Base-by-base conservation (phyloP, 2,329 filamentous ascomycete genomes). In the Ophiocordyceps robertsii region DNA sequence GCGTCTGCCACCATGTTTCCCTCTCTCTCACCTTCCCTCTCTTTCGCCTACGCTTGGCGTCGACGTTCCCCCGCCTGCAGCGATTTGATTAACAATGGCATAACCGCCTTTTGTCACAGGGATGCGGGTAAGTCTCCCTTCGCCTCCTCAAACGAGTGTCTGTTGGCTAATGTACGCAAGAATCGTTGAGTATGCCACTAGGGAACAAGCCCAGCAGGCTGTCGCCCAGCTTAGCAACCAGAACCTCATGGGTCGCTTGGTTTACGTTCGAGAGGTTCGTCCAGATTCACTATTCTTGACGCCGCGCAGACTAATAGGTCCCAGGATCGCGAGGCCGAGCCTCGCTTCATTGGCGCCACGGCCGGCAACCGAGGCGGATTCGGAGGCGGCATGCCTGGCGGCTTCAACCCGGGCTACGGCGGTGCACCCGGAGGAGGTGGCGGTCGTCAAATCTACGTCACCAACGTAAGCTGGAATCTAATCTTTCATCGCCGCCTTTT, bases 151-250 rank as follows among this genome's bases (percentile, higher is more conserved):
- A 19, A 29, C n/a, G 14, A 37, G 24, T 10, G 14, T 8, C 19
- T 41, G 9, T 27, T 24, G 6, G n/a, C 39, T 41, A 41, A 17
- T 13, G 4, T 12, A 27, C 17, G 11, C 14, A 19, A 95, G 88
- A 74, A 98, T 98, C 86, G 92, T 98, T 82, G 92, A 98, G 83
- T 98, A 98, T 81, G 89, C 89, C 66, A 95, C 90, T 59, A 86
- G 89, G 80, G 92, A 98, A 62, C 88, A 98, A 83, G 92, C 92
- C 63, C 92, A 96, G 68, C 84, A 87, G 66, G 92, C 92, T 61
- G 92, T 98, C 70, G 82, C 85, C 66, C 92, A 88, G 62, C 84
- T 98, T 68, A 95, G 89, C 78, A 98, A 98, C 72, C 90, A 95
- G 68, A 95, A 93, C 64, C 74, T 98, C 47, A 96, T 96, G 90